These are phyloP conservation scores for Colletotrichum tofieldiae DNA, from an alignment of 2,329 filamentous ascomycete species.

Conservation along the genomic window DNA sequence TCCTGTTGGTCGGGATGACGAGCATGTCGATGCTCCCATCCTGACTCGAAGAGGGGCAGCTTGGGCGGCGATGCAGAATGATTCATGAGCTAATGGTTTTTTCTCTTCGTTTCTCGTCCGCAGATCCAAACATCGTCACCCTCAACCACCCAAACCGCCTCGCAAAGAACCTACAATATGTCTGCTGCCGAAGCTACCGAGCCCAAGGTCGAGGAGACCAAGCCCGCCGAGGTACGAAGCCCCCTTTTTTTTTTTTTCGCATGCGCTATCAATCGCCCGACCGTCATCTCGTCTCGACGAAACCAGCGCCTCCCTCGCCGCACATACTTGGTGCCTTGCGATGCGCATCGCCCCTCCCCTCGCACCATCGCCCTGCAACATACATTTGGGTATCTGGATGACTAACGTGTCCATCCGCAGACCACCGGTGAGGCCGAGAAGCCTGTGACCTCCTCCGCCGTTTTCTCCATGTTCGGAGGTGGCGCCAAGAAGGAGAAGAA, in stretches of 20 bases:
- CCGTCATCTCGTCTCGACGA: background rate
- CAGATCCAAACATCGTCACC: constrained; percentile 33
- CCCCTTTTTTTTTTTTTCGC: constrained; percentile 18
- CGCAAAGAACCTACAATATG: constrained; percentile 56
- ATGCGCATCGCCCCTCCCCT: background rate
- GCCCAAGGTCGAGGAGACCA: constrained; percentile 69
- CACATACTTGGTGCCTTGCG: background rate
- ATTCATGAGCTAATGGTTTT: constrained; percentile 34
- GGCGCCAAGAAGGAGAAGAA: constrained; percentile 98
- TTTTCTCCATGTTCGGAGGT: constrained; percentile 99
- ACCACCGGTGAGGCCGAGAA: constrained; percentile 50
- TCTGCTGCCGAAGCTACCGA: constrained; percentile 67
- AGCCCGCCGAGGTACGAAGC: constrained; percentile 47
- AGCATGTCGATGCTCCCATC: constrained; percentile 2
- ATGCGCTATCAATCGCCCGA: constrained; percentile 13
- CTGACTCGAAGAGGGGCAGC: constrained; percentile 38
- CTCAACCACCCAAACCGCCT: background rate
- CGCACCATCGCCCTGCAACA: constrained; percentile 1
- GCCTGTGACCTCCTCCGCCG: constrained; percentile 72
- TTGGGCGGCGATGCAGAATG: constrained; percentile 29
- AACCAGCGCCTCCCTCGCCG: background rate
- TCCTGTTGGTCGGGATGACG: constrained; percentile 19
- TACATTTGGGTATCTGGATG: background rate
- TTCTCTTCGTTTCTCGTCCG: constrained; percentile 8
- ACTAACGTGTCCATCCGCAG: constrained; percentile 20